Evolutionary conservation across 2,329 filamentous ascomycete genomes (phyloP).

Genomic region (Aspergillus alliaceus): DNA sequence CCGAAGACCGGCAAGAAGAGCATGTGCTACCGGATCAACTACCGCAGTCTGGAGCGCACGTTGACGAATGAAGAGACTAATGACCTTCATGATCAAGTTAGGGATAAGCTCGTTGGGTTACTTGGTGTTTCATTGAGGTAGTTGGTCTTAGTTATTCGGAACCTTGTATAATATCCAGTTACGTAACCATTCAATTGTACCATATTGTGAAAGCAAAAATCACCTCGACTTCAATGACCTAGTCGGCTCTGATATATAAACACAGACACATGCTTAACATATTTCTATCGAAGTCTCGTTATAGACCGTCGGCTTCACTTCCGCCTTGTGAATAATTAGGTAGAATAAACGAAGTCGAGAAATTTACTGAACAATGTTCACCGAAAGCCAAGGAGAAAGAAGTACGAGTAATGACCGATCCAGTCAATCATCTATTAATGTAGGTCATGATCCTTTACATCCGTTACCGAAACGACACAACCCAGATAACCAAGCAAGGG

Average conservation of each 20-base stretch:
- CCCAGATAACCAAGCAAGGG: slow-evolving; percentile 3
- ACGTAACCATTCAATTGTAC: neutral
- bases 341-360: too few species aligned
- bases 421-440: slow-evolving; percentile 15
- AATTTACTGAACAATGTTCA: too few species aligned
- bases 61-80: slow-evolving; percentile 82
- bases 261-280: too few species aligned
- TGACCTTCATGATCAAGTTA: slow-evolving; percentile 69
- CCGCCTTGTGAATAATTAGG: too few species aligned
- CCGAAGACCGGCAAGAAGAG: slow-evolving; percentile 81
- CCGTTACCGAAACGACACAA: neutral
- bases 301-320: too few species aligned
- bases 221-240: neutral
- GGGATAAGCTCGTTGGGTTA: slow-evolving; percentile 62
- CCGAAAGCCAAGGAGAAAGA: neutral
- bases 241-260: too few species aligned
- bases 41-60: slow-evolving; percentile 87
- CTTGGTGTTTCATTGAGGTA: slow-evolving; percentile 78
- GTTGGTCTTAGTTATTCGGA: slow-evolving; percentile 7
- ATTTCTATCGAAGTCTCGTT: too few species aligned
- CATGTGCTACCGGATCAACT: slow-evolving; percentile 90
- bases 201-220: neutral
- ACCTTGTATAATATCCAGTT: slow-evolving; percentile 7
- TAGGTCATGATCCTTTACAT: neutral
- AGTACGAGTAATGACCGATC: neutral